Conservation (phyloP, 2,329 filamentous ascomycete species). For the Akanthomyces dipterigenus region DNA sequence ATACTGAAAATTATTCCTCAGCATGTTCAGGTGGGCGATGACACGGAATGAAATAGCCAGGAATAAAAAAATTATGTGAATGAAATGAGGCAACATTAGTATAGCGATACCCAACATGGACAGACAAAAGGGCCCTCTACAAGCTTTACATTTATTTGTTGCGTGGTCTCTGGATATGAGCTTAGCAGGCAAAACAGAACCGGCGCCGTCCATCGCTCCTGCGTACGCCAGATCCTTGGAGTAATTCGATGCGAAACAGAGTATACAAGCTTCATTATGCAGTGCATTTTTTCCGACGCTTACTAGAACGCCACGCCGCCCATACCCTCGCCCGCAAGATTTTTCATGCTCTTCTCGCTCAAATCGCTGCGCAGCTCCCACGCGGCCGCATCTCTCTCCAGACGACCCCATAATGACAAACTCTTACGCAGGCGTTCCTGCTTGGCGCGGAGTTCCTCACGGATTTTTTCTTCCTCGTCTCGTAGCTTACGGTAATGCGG, state of each 20-base stretch:
- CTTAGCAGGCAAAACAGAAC: not conserved
- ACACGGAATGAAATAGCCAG: not conserved
- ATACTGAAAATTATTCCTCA: not conserved
- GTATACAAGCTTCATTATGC: not conserved
- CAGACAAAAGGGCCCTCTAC: not conserved
- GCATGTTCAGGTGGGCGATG: too few species aligned
- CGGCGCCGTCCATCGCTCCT: not conserved
- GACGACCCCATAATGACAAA: slow-evolving; percentile 46
- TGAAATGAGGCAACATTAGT: not conserved
- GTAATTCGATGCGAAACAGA: too few species aligned
- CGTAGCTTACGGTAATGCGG: slow-evolving; percentile 46
- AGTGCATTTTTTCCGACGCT: not conserved
- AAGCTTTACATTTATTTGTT: not conserved
- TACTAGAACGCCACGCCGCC: slow-evolving; percentile 48
- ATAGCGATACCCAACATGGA: not conserved
- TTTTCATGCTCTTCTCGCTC: slow-evolving; percentile 50
- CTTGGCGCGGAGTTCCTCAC: slow-evolving; percentile 45
- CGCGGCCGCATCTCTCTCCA: slow-evolving; percentile 46
- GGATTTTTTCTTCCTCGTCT: slow-evolving; percentile 52
- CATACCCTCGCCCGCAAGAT: slow-evolving; percentile 48
- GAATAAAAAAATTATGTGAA: not conserved
- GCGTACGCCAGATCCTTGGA: too few species aligned
- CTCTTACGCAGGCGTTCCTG: slow-evolving; percentile 49
- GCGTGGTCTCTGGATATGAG: too few species aligned
- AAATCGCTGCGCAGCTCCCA: slow-evolving; percentile 51